Conservation (phyloP, 352 stramenopile genomes). For the Pythium folliculosum region DNA sequence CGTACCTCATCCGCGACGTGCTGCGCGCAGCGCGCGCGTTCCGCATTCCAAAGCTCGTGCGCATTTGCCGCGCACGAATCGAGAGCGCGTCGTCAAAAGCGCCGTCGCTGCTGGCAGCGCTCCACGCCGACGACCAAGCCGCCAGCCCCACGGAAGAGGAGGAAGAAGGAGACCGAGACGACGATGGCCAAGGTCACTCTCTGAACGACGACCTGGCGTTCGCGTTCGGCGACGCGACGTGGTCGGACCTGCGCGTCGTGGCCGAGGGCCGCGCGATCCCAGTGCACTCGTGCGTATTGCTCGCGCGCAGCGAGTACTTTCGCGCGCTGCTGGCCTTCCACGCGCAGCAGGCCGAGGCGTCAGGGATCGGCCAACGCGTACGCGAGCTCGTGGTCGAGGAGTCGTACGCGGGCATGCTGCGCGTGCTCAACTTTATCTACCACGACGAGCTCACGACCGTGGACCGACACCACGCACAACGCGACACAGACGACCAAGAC, state of each 20-base stretch:
- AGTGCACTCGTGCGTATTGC: constrained; percentile 64
- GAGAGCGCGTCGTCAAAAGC: constrained; percentile 16
- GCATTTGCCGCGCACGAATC: constrained; percentile 44
- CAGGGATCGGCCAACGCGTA: too few species aligned
- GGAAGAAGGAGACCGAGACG: constrained; percentile 13
- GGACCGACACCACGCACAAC: neutral
- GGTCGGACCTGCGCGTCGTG: constrained; percentile 54
- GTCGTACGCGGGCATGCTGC: constrained; percentile 44
- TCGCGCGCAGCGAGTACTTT: constrained; percentile 73
- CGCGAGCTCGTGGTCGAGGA: constrained; percentile 57
- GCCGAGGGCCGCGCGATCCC: constrained; percentile 44
- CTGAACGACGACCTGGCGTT: constrained; percentile 52
- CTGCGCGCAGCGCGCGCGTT: constrained; percentile 47
- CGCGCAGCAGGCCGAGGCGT: neutral
- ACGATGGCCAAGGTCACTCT: constrained; percentile 14
- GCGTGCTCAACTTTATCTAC: constrained; percentile 80
- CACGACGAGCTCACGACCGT: constrained; percentile 39
- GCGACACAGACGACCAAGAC: constrained; percentile 11
- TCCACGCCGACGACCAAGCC: constrained; percentile 1
- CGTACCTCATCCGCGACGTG: constrained; percentile 64
- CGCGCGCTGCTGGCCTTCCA: constrained; percentile 51
- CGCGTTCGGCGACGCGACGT: constrained; percentile 47
- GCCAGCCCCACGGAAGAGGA: neutral
- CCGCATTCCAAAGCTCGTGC: constrained; percentile 40
- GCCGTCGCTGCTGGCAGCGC: constrained; percentile 9